phyloP scores from a whole-genome alignment of 2,329 filamentous ascomycete genomes.

The Hypoxylon sp. region DNA sequence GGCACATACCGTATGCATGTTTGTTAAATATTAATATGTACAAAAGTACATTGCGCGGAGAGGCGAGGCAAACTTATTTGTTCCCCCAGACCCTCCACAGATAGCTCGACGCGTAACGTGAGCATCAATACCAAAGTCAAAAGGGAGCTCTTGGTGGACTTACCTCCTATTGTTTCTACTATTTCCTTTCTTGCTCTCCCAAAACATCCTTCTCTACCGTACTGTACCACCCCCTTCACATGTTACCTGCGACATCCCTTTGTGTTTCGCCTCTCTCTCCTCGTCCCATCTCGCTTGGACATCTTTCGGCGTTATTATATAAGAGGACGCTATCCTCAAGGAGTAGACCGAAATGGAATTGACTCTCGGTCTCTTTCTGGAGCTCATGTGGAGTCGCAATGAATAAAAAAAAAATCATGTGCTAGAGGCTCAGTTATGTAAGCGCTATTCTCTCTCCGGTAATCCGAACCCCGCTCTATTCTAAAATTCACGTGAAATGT shows the following conservation, averaged over 20 bases:
- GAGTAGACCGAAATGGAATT: constrained; percentile 38
- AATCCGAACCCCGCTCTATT: not conserved
- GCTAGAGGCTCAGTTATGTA: constrained; percentile 28
- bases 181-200: not conserved
- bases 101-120: constrained; percentile 40
- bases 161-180: not conserved
- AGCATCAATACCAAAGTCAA: constrained; percentile 33
- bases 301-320: constrained; percentile 37
- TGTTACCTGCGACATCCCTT: constrained; percentile 17
- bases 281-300: constrained; percentile 32
- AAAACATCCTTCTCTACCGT: not conserved
- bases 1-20: constrained; percentile 1
- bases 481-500: constrained; percentile 16
- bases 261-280: constrained; percentile 13
- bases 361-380: constrained; percentile 45
- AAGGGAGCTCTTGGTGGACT: constrained; percentile 6
- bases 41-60: constrained; percentile 14
- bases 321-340: constrained; percentile 22
- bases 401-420: constrained; percentile 36
- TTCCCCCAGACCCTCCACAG: constrained; percentile 11
- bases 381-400: constrained; percentile 30
- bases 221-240: not conserved
- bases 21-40: constrained; percentile 27
- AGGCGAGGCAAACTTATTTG: constrained; percentile 42
- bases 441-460: constrained; percentile 17